Base-by-base conservation (phyloP, 805 yeast genomes). In the Jamesozyma gamospora region DNA sequence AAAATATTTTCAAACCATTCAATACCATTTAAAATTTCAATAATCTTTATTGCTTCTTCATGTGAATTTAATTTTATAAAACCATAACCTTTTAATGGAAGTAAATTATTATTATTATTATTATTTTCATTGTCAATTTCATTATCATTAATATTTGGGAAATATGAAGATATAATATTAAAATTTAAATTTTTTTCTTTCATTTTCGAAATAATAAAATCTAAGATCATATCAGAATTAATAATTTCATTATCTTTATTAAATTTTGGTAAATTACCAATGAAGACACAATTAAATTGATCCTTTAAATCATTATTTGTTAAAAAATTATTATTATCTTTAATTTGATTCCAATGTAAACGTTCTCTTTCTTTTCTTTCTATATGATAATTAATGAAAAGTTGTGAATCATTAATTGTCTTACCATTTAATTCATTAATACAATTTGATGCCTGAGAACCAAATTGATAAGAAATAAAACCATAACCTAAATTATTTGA, bases 361-460 rank as follows among this genome's bases (percentile, higher is more conserved):
- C 67, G 59, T 36, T 71, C 63, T 39, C 87, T 63, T 51, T 79
- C 85, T 42, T 71, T 70, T 48, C 77, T 74, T 35, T 81, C 78
- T 34, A 79, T 70, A 55, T 81, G 85, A 51, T 69, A 77, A 50
- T 79, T 77, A 36, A 80, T 70, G 49, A 72, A 75, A 26, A 62
- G 41, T 12, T 48, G 49, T n/a, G 58, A 56, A 9, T 55, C 57
- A 11, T 50, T 53, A 31, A 58, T 43, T 36, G 49, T 47, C 34
- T 51, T 50, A 21, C 74, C 75, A 52, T 76, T 72, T 29, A 80
- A 69, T 40, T 66, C 59, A 16, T 69, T 61, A 29, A 82, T 77
- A 30, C 90, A 86, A 17, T 60, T 56, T 33, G 77, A 66, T 2
- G 94, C 87, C 63, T 74, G 72, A 10, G 66, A 67, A 35, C 74